Conservation (phyloP, 1,139 yeast species). For the Suhomyces bokatorum region DNA sequence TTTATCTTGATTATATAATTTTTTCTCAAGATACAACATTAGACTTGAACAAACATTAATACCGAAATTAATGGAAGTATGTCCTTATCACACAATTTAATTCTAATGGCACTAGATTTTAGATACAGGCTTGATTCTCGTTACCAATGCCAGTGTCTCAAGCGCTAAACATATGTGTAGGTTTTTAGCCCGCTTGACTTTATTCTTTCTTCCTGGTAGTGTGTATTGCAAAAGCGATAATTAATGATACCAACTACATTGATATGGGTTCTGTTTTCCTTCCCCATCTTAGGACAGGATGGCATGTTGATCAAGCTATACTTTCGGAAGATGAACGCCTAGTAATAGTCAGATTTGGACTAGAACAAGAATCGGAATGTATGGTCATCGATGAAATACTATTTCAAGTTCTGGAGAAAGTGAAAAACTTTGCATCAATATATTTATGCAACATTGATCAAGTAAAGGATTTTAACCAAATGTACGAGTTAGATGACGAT, state of each 20-base stretch:
- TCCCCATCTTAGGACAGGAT: constrained; percentile 83
- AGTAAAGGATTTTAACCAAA: constrained; percentile 87
- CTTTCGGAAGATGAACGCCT: constrained; percentile 79
- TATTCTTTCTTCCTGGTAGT: not conserved
- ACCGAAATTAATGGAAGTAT: too few species aligned
- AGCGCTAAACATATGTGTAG: too few species aligned
- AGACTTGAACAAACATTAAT: too few species aligned
- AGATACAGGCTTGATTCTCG: too few species aligned
- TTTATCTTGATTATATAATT: too few species aligned
- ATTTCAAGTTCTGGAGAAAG: constrained; percentile 76
- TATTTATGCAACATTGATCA: constrained; percentile 86
- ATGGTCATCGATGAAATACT: constrained; percentile 89
- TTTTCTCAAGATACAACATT: too few species aligned
- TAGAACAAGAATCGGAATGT: constrained; percentile 74
- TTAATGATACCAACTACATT: not conserved
- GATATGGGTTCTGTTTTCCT: constrained; percentile 78
- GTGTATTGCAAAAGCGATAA: not conserved
- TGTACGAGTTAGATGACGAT: constrained; percentile 84
- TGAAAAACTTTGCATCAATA: constrained; percentile 83
- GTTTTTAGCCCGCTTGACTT: too few species aligned
- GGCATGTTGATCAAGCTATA: constrained; percentile 98
- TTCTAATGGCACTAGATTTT: too few species aligned
- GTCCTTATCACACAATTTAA: too few species aligned
- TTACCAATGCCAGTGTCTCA: too few species aligned
- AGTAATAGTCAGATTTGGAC: constrained; percentile 86